Base-by-base conservation (phyloP, 179 eudicot genomes). In the Actinidia arguta region DNA sequence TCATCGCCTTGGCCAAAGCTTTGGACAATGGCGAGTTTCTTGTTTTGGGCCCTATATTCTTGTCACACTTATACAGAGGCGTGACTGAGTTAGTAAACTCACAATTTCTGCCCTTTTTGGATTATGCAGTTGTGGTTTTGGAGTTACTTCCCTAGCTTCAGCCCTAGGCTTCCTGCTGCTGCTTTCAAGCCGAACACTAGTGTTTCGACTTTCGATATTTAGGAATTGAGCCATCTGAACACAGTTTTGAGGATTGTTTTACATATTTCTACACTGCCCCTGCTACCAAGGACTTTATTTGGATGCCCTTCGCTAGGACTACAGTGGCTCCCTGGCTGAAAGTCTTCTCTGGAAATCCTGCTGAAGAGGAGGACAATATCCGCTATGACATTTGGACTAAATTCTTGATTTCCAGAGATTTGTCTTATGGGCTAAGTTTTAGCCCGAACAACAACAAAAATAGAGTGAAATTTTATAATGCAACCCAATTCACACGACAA, bases 271-370 rank as follows among this genome's bases (percentile, higher is more conserved):
- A 13, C 5, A 5, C 61, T 55, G 4, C 0, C 17, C 61, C 0
- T 0, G 17, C 13, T 5, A 55, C 2, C 4, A 2, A 0, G n/a
- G n/a, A 7, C 18, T 13, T 5, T 17, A 3, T 0, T 5, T 0
- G 5, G 1, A 0, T 55, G 17, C 13, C 61, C 61, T 50, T 50
- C 54, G 54, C 6, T 6, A 7, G 54, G 6, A 12, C 6, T 12
- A 50, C 54, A 50, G 54, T 50, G 9, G 9, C 54, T 50, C 54
- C 11, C 54, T 50, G 54, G 54, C 54, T 50, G 6, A 50, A 50
- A 12, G 11, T 6, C 54, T 6, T 12, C 54, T 7, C 54, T 12
- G 6, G 9, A 6, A 12, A 50, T 12, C 54, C 1, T 50, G 54
- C 9, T 50, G 54, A 50, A 50, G 11, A 12, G 6, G 6, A 6